These are phyloP conservation scores for Kurtzmaniella quercitrusa DNA, from an alignment of 1,139 yeast species.

Conservation along the genomic window DNA sequence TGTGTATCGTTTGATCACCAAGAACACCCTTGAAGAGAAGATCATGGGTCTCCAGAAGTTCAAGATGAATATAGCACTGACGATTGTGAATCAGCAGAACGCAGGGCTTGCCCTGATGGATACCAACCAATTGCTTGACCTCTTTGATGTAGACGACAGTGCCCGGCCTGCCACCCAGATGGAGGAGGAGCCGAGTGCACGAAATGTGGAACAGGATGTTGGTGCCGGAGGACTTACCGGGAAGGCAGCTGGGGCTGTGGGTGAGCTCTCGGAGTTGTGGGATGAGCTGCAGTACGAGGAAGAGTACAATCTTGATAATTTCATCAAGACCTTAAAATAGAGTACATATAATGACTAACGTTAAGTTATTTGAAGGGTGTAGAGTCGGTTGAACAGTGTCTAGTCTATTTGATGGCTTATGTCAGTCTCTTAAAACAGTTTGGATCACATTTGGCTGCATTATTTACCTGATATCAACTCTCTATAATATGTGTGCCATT, in stretches of 20 bases:
- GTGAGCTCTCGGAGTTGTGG: conserved; percentile 93
- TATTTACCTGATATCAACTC: no score
- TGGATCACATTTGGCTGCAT: no score
- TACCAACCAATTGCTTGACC: conserved; percentile 86
- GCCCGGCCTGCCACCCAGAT: conserved; percentile 33
- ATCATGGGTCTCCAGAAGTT: conserved; percentile 98
- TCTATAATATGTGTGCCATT: no score
- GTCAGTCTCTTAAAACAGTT: no score
- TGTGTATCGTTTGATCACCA: conserved; percentile 88
- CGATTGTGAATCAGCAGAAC: conserved; percentile 94
- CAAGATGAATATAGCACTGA: conserved; percentile 95
- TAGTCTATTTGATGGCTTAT: no score
- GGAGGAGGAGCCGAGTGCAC: conserved; percentile 23
- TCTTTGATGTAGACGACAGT: conserved; percentile 72
- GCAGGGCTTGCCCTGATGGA: conserved; percentile 95
- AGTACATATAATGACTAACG: conserved; percentile 1
- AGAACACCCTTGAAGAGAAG: conserved; percentile 91
- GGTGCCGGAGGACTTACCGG: conserved; percentile 55
- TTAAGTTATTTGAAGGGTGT: neutral
- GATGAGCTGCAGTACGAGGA: conserved; percentile 95
- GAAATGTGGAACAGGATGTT: conserved; percentile 46
- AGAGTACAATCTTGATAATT: conserved; percentile 89
- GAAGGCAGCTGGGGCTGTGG: conserved; percentile 68
- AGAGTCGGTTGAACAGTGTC: no score
- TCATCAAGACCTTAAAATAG: conserved; percentile 68